Percentiles rank a stretch among this genome's conserved stretches.
These are phyloP conservation scores for Candida germanica DNA, from an alignment of 805 yeast species.

Conservation along the genomic window DNA sequence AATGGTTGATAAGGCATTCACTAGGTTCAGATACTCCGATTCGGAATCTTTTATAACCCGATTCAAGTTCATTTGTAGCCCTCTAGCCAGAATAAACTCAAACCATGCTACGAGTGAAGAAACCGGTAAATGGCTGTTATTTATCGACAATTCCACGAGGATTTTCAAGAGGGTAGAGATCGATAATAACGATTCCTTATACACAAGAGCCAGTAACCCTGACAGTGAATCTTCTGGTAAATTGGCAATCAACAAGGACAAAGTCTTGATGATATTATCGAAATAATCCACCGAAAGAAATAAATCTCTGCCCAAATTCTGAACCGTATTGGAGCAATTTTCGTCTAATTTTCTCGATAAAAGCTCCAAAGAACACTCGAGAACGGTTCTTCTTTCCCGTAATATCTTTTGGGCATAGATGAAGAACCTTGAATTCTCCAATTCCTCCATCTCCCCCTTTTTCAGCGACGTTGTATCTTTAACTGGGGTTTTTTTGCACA, in stretches of 20 bases:
- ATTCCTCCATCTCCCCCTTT: too few relatives aligned
- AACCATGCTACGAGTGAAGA: constrained; percentile 53
- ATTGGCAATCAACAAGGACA: constrained; percentile 7
- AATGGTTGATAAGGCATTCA: constrained; percentile 48
- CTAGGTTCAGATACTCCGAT: constrained; percentile 24
- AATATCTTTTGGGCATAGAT: constrained; percentile 40
- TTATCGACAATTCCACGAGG: constrained; percentile 37
- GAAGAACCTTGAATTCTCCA: constrained; percentile 26
- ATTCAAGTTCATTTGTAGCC: constrained; percentile 24
- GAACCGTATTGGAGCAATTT: constrained; percentile 26
- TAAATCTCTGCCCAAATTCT: constrained; percentile 38
- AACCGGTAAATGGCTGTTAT: constrained; percentile 31
- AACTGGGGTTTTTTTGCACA: constrained; percentile 32
- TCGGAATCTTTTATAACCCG: constrained; percentile 20
- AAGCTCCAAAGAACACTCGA: constrained; percentile 45
- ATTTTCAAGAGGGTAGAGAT: constrained; percentile 35
- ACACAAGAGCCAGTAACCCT: constrained; percentile 13
- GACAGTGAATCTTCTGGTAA: constrained; percentile 1
- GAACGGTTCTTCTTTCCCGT: constrained; percentile 49
- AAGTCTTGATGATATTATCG: constrained; percentile 16
- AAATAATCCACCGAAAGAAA: constrained; percentile 31
- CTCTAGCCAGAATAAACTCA: constrained; percentile 38
- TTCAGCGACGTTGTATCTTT: too few relatives aligned
- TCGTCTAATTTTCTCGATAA: constrained; percentile 39
- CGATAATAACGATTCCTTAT: constrained; percentile 31